Evolutionary conservation across 2,329 filamentous ascomycete species (phyloP).

Genomic region (Botrytis deweyae): DNA sequence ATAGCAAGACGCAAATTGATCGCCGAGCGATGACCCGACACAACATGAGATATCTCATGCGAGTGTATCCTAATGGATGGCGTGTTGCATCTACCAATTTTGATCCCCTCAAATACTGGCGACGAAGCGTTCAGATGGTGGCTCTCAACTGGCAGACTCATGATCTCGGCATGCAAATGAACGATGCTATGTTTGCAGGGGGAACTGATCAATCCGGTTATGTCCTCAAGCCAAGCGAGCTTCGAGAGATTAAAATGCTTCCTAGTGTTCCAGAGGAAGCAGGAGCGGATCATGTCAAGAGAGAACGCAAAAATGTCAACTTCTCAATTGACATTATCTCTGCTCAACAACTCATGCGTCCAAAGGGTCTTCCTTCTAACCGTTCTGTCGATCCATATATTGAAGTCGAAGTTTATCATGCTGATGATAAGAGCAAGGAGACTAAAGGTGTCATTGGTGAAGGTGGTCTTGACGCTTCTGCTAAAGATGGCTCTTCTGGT

Average conservation of each 20-base stretch:
- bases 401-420: slow-evolving; percentile 91
- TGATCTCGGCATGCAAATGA: slow-evolving; percentile 92
- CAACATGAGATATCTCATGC: slow-evolving; percentile 88
- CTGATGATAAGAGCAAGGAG: slow-evolving; percentile 90
- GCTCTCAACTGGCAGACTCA: slow-evolving; percentile 99
- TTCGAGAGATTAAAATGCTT: slow-evolving; percentile 68
- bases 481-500: slow-evolving; percentile 62
- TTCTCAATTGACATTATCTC: slow-evolving; percentile 90
- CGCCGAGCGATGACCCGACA: slow-evolving; percentile 82
- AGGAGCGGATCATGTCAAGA: slow-evolving; percentile 57
- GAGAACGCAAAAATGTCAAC: slow-evolving; percentile 76
- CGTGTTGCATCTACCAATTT: slow-evolving; percentile 90
- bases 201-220: slow-evolving; percentile 86
- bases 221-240: slow-evolving; percentile 85
- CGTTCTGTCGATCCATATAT: slow-evolving; percentile 87
- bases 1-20: slow-evolving; percentile 71
- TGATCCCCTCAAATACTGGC: slow-evolving; percentile 90
- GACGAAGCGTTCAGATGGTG: slow-evolving; percentile 94
- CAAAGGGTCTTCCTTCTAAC: slow-evolving; percentile 67
- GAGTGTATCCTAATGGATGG: slow-evolving; percentile 84
- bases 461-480: slow-evolving; percentile 64
- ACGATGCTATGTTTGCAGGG: slow-evolving; percentile 95
- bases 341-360: slow-evolving; percentile 89
- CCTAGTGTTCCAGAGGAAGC: slow-evolving; percentile 52
- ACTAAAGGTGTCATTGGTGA: slow-evolving; percentile 68